A percentile compares a stretch with the other conserved stretches of the same genome.
These are phyloP conservation scores for Closterium sp. DNA, from an alignment of 139 green algal species.

Conservation along the genomic window DNA sequence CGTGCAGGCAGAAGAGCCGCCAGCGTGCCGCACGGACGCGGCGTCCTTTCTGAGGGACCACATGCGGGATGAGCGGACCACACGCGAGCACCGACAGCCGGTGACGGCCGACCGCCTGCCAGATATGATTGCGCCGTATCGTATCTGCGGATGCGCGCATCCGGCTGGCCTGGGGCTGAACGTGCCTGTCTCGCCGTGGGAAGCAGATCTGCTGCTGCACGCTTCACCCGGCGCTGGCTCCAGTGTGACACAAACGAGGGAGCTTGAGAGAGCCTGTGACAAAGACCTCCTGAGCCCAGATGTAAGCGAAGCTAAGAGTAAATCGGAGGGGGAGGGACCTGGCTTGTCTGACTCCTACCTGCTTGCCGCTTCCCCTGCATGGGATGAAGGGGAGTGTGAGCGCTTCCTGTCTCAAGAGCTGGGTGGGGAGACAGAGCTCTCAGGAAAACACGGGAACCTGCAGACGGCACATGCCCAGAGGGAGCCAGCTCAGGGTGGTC, in stretches of 20 bases:
- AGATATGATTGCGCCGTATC: not conserved
- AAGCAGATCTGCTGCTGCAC: not conserved
- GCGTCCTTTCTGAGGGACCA: not conserved
- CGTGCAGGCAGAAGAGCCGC: not conserved
- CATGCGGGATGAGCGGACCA: not conserved
- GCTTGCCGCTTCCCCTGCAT: not conserved
- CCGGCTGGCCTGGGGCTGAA: not conserved
- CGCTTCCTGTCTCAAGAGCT: not conserved
- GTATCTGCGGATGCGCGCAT: not conserved
- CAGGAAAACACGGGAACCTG: not conserved
- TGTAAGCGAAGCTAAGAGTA: not conserved
- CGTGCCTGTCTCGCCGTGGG: not conserved
- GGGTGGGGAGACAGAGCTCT: not conserved
- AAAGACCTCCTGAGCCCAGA: no score
- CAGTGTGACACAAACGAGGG: not conserved
- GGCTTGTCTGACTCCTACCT: not conserved
- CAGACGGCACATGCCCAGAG: not conserved
- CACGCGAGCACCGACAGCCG: not conserved
- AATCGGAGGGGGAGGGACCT: no score
- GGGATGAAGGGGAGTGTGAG: not conserved
- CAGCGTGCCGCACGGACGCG: not conserved
- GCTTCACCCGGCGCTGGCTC: not conserved
- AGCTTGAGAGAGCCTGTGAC: not conserved
- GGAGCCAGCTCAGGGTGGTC: not conserved
- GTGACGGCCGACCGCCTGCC: not conserved